Evolutionary conservation across 1,139 yeast genomes (phyloP).

Genomic region (Yamadazyma aaseri): DNA sequence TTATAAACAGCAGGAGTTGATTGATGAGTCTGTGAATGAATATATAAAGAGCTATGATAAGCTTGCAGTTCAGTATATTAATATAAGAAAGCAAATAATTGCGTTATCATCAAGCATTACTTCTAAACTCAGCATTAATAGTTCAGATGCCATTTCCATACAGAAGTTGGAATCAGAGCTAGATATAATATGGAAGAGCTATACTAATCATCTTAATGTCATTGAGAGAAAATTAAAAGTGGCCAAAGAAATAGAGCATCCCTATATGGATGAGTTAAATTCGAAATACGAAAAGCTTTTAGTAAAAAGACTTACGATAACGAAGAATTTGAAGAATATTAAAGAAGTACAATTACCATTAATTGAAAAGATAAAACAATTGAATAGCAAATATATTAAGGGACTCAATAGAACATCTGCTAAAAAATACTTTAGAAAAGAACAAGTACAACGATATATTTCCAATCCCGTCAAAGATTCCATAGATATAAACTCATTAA

Average conservation of each 20-base stretch:
- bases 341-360: conserved; percentile 36
- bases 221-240: conserved; percentile 22
- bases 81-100: conserved; percentile 34
- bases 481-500: conserved; percentile 19
- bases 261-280: conserved; percentile 22
- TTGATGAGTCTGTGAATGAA: conserved; percentile 32
- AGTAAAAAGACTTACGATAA: conserved; percentile 18
- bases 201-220: conserved; percentile 25
- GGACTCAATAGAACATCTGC: conserved; percentile 18
- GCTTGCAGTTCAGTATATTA: conserved; percentile 30
- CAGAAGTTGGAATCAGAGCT: conserved; percentile 26
- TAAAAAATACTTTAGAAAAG: conserved; percentile 8
- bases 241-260: conserved; percentile 16
- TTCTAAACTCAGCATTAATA: conserved; percentile 12
- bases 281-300: conserved; percentile 21
- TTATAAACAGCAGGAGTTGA: conserved; percentile 31
- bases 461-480: conserved; percentile 11
- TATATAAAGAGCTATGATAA: conserved; percentile 37
- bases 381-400: conserved; percentile 26
- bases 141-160: conserved; percentile 13
- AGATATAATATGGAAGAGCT: conserved; percentile 26
- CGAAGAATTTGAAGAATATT: conserved; percentile 26
- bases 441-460: conserved; percentile 7
- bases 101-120: conserved; percentile 18
- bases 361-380: conserved; percentile 31